Evolutionary conservation across 257 asterid species (phyloP).

Genomic region (Eustoma russellianum): DNA sequence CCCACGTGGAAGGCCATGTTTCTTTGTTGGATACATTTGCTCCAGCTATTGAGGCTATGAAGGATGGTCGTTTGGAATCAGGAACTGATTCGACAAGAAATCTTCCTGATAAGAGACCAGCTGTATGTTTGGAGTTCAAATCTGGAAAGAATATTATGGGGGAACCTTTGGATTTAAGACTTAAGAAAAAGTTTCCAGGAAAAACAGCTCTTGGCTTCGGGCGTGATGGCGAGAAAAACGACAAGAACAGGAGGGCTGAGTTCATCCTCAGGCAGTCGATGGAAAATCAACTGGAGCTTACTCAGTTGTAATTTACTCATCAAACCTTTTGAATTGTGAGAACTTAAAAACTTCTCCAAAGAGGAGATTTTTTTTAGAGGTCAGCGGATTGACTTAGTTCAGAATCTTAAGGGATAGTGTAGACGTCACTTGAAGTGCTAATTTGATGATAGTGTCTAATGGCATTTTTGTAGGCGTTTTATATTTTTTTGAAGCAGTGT

Average conservation of each 20-base stretch:
- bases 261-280: conserved; percentile 58
- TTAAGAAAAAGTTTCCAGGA: conserved; percentile 48
- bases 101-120: conserved; percentile 51
- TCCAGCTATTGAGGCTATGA: conserved; percentile 93
- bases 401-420: conserved; percentile 16
- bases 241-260: conserved; percentile 87
- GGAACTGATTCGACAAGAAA: conserved; percentile 45
- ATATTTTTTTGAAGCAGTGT: conserved; percentile 12
- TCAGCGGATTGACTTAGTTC: conserved; percentile 54
- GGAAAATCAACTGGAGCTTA: conserved; percentile 75
- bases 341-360: conserved; percentile 20
- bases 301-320: conserved; percentile 71
- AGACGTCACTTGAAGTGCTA: conserved; percentile 32
- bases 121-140: conserved; percentile 60
- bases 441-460: conserved; percentile 48
- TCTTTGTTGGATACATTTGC: conserved; percentile 84
- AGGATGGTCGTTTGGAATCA: conserved; percentile 56
- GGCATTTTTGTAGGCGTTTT: conserved; percentile 32
- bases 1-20: conserved; percentile 21
- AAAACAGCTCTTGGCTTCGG: conserved; percentile 49
- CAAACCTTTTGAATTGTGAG: conserved; percentile 31
- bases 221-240: conserved; percentile 78
- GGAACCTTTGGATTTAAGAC: conserved; percentile 80
- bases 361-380: conserved; percentile 15
- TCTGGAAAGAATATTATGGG: conserved; percentile 63